Base-by-base conservation (phyloP, 805 yeast species). In the Lipomyces sp. region DNA sequence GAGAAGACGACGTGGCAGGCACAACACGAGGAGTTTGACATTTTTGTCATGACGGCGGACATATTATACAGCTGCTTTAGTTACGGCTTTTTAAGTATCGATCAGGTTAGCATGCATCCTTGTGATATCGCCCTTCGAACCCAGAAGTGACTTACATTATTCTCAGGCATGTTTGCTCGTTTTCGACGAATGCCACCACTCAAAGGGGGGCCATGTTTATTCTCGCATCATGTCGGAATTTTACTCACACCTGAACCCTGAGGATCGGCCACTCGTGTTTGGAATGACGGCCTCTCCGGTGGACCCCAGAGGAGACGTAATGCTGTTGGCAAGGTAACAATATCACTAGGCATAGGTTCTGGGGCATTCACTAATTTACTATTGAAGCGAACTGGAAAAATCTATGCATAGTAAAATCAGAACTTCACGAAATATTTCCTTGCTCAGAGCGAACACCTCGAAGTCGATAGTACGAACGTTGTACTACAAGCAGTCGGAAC, bases 121-220 rank as follows among this genome's bases (percentile, higher is more conserved):
- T n/a, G n/a, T n/a, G n/a, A n/a, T n/a, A n/a, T n/a, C n/a, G n/a
- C n/a, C n/a, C n/a, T n/a, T n/a, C n/a, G n/a, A n/a, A n/a, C n/a
- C n/a, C n/a, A n/a, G n/a, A n/a, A n/a, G n/a, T n/a, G n/a, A n/a
- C n/a, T n/a, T n/a, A n/a, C n/a, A 6, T 8, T 16, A 33, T 33
- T 6, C 16, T 7, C 36, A 47, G 51, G 31, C 36, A 18, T 29
- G 39, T 28, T 28, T 46, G 14, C 24, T 51, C 19, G 33, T 47
- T 11, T 51, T 51, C n/a, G 55, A 51, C 29, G 55, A 51, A 47
- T 51, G 55, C 36, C 55, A 51, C 28, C 55, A 47, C 39, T 42
- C 51, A 10, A 51, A 37, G 16, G 34, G 31, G 26, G 29, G 32
- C 10, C 45, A 51, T 22, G 47, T 44, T 8, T 43, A 42, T 19